phyloP scores from a whole-genome alignment of 2,329 filamentous ascomycete genomes.

The Beauveria sp. region DNA sequence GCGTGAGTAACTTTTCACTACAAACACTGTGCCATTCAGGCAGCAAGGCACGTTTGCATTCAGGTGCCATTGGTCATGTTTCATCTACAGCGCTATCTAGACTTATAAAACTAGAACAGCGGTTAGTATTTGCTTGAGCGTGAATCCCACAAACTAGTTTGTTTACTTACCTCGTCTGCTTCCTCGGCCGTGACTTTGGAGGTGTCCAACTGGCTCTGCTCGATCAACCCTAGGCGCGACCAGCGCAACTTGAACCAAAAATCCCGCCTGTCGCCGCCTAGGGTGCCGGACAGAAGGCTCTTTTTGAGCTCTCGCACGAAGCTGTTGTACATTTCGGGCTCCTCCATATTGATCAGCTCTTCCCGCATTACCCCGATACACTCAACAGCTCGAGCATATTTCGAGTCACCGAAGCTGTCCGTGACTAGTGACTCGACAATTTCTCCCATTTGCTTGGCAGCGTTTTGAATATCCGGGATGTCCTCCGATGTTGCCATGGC shows the following conservation, averaged over 20 bases:
- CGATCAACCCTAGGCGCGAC: constrained; percentile 65
- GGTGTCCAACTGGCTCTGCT: constrained; percentile 50
- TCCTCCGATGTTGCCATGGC: constrained; percentile 55
- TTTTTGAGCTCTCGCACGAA: constrained; percentile 66
- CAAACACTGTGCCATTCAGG: neutral
- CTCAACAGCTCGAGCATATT: constrained; percentile 69
- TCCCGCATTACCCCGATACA: constrained; percentile 70
- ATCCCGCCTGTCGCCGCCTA: constrained; percentile 71
- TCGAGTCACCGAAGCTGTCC: constrained; percentile 65
- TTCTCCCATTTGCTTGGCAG: constrained; percentile 63
- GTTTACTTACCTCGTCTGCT: constrained; percentile 49
- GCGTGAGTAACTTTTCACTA: neutral
- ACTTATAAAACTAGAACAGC: constrained; percentile 27
- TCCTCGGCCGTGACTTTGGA: constrained; percentile 64
- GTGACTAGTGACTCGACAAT: constrained; percentile 64
- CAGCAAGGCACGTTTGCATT: neutral
- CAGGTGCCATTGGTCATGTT: neutral
- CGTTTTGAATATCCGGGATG: constrained; percentile 55
- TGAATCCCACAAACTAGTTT: neutral
- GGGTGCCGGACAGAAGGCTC: constrained; percentile 57
- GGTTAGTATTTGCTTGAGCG: constrained; percentile 18
- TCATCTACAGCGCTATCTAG: constrained; percentile 18
- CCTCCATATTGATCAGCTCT: constrained; percentile 66
- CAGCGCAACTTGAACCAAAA: constrained; percentile 72
- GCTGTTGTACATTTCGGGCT: constrained; percentile 67